Conservation (phyloP, 2,329 filamentous ascomycete genomes). For the Aureobasidium mangrovei region DNA sequence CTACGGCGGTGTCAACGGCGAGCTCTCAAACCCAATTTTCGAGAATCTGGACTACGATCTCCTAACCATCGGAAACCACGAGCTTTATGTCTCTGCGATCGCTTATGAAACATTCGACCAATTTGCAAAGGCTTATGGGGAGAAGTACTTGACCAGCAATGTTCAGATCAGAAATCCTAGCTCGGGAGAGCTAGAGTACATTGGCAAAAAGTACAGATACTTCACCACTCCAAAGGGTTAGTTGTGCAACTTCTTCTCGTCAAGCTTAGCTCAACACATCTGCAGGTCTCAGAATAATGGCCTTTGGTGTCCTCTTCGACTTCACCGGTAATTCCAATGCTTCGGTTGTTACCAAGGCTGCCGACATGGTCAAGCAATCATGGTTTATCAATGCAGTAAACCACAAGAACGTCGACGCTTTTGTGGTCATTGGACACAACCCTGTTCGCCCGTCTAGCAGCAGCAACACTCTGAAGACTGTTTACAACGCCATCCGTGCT, state of each 20-base stretch:
- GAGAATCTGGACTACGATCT: constrained; percentile 46
- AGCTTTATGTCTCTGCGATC: constrained; percentile 54
- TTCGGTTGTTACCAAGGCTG: constrained; percentile 50
- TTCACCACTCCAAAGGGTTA: constrained; percentile 41
- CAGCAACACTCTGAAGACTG: constrained; percentile 32
- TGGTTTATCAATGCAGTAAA: constrained; percentile 55
- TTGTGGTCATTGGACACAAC: constrained; percentile 57
- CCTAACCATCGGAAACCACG: constrained; percentile 53
- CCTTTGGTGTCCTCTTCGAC: constrained; percentile 44
- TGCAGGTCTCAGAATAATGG: constrained; percentile 41
- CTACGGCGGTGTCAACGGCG: constrained; percentile 41
- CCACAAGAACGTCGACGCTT: constrained; percentile 52
- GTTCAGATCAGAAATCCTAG: constrained; percentile 41
- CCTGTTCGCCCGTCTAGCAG: constrained; percentile 40
- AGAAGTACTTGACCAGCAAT: constrained; percentile 46
- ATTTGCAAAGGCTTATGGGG: constrained; percentile 50
- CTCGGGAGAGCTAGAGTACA: constrained; percentile 36
- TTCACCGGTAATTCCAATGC: constrained; percentile 52
- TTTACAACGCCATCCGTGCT: constrained; percentile 52
- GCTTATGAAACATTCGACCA: constrained; percentile 53
- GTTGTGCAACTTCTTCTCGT: background rate
- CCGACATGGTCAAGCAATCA: constrained; percentile 41
- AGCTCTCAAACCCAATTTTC: constrained; percentile 45
- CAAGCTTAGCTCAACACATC: background rate
- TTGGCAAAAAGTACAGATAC: constrained; percentile 41